Base-by-base conservation (phyloP, 176 grass and related monocot genomes). In the Thalia dealbata region DNA sequence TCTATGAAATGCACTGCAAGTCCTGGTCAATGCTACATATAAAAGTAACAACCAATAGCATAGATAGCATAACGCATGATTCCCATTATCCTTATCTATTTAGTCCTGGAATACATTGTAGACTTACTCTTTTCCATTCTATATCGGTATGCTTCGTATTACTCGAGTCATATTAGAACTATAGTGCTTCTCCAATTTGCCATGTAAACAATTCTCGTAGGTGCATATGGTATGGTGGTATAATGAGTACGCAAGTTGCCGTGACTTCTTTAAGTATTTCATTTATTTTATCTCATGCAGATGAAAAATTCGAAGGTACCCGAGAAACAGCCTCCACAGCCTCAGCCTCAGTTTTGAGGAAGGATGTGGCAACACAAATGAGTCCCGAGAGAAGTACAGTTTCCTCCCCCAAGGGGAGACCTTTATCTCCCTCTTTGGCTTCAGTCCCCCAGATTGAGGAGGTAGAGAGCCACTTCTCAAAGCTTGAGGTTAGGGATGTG, bases 341-440 rank as follows among this genome's bases (percentile, higher is more conserved):
- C 3, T 46, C 69, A 7, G 75, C 78, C 58, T 32, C 58, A 70
- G 19, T 82, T 81, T 71, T 38, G 22, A 86, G 77, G 78, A 99
- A 99, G 76, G 83, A 93, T 71, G 75, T 73, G 7, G 85, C 85
- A 23, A 99, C 95, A 75, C 95, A 99, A 92, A 99, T 89, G 73
- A 92, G 90, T 45, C 90, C 95, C 27, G 86, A 90, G 24, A 81
- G 81, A 78, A 99, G 85, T 77, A 67, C 74, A 59, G 79, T 64
- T 2, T 80, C 89, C 68, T 99, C 87, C 3, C 83, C 87, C n/a
- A 88, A 78, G 23, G n/a, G 51, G 26, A 82, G 83, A 64, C 75
- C 73, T 67, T 62, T 71, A 43, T 64, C 59, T 38, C 73, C 72
- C 50, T 52, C 45, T 51, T 84, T 76, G n/a, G 60, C 76, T 23